These are phyloP conservation scores for Alternaria brassicae DNA, from an alignment of 2,329 filamentous ascomycete species.

Conservation along the genomic window DNA sequence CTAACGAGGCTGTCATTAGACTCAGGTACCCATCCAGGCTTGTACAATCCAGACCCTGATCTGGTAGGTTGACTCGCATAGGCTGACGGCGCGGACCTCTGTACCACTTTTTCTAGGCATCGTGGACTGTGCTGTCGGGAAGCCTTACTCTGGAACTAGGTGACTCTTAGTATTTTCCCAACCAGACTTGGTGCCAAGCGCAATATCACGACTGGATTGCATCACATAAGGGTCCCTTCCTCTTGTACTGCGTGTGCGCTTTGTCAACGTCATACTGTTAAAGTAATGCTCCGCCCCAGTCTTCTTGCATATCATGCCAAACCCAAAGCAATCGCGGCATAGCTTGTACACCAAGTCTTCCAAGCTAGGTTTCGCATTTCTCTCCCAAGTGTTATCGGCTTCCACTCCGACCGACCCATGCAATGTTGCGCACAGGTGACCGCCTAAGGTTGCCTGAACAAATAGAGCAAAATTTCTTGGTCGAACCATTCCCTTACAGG, in stretches of 20 bases:
- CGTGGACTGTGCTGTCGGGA: constrained; percentile 8
- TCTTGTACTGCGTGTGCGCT: background rate
- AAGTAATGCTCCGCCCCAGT: background rate
- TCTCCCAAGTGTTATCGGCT: background rate
- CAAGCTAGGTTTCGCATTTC: background rate
- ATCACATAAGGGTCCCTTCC: background rate
- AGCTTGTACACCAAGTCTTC: background rate
- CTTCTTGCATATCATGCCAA: background rate
- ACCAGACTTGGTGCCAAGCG: background rate
- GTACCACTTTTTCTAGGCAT: constrained; percentile 18
- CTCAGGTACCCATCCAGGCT: constrained; percentile 2
- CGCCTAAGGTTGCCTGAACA: background rate
- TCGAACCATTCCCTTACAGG: background rate
- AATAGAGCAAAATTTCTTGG: background rate
- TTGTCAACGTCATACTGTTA: background rate
- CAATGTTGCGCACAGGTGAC: background rate
- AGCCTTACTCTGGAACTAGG: background rate
- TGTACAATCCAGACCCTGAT: background rate
- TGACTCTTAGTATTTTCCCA: background rate
- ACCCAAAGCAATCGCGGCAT: background rate
- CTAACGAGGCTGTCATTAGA: background rate
- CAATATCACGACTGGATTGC: background rate
- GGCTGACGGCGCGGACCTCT: constrained; percentile 4
- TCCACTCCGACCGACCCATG: background rate
- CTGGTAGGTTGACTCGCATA: constrained; percentile 3